Evolutionary conservation across 2,329 filamentous ascomycete species (phyloP).

Genomic region (Sphaceloma murrayae): DNA sequence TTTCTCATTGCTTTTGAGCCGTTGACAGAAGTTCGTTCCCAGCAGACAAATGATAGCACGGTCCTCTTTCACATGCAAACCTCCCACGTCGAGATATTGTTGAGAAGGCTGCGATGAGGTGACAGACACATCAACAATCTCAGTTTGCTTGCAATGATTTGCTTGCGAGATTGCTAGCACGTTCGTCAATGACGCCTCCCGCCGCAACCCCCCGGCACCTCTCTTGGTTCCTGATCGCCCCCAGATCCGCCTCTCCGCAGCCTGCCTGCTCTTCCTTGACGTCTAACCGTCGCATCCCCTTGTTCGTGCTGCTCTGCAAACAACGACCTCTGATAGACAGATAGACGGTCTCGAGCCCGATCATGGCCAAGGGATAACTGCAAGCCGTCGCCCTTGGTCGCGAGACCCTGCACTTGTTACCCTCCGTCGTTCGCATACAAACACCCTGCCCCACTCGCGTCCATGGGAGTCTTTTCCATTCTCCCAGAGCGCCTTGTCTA

Average conservation of each 20-base stretch:
- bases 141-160: too few relatives aligned
- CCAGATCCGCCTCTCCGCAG: slow-evolving; percentile 9
- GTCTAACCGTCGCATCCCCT: background rate
- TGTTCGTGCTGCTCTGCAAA: slow-evolving; percentile 2
- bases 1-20: slow-evolving; percentile 9
- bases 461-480: slow-evolving; percentile 57
- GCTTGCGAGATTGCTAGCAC: slow-evolving; percentile 2
- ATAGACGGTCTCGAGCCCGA: slow-evolving; percentile 2
- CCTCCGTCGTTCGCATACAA: too few relatives aligned
- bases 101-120: slow-evolving; percentile 1
- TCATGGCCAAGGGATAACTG: slow-evolving; percentile 1
- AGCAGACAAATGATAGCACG: slow-evolving; percentile 10
- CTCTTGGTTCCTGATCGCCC: slow-evolving; percentile 6
- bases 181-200: slow-evolving; percentile 11
- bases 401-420: background rate
- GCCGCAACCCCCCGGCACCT: slow-evolving; percentile 1
- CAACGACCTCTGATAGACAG: background rate
- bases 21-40: background rate
- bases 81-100: background rate
- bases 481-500: slow-evolving; percentile 49
- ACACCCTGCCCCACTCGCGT: too few relatives aligned
- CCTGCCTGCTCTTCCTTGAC: background rate
- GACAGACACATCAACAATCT: too few relatives aligned
- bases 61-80: slow-evolving; percentile 10
- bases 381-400: background rate